Evolutionary conservation across 2,329 filamentous ascomycete species (phyloP), one percentile per base, ranked within the genome.

Genomic region (Metarhizium sp.): DNA sequence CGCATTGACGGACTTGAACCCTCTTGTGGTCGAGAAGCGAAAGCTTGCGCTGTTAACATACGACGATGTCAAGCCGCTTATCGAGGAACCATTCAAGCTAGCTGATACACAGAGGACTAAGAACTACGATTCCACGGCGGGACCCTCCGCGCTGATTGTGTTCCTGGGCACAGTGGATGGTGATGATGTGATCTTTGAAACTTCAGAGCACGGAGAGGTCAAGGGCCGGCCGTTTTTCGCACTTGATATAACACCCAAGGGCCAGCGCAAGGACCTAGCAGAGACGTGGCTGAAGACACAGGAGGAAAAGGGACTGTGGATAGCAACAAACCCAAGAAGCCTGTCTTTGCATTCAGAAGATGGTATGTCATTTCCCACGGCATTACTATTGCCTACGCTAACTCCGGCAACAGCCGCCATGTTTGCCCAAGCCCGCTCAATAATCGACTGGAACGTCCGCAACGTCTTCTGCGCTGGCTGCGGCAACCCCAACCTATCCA

Each of bases 401-500:
- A 18, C 16, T 47, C 47, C 18, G 30, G 38, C 50, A 6, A 29
- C 6, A 94, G 94, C 92, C 57, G 90, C 92, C 51, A 88, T 96
- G 49, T 96, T 91, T 63, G 92, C 90, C 14, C 90, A 96, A 71
- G 89, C 91, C 7, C 85, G 92, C 55, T 88, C 91, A 49, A 78
- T 96, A 30, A 77, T 95, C 40, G 94, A 97, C 74, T 99, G 94
- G 94, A 97, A 99, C 73, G 79, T 79, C 30, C 87, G 92, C 52
- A 96, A 95, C 72, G 88, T 87, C 34, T 99, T 90, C 77, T 99
- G 94, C 70, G 91, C 85, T 36, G 86, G 87, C 55, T 99, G 94
- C 71, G 92, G 94, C 38, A 81, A 88, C 65, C 84, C 81, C 29
- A 97, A 91, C 0, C 75, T 96, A 58, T 87, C 86, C 18, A 77